Evolutionary conservation across 2,329 filamentous ascomycete genomes (phyloP), one percentile per base, ranked within the genome.

Genomic region (Colletotrichum sublineola): DNA sequence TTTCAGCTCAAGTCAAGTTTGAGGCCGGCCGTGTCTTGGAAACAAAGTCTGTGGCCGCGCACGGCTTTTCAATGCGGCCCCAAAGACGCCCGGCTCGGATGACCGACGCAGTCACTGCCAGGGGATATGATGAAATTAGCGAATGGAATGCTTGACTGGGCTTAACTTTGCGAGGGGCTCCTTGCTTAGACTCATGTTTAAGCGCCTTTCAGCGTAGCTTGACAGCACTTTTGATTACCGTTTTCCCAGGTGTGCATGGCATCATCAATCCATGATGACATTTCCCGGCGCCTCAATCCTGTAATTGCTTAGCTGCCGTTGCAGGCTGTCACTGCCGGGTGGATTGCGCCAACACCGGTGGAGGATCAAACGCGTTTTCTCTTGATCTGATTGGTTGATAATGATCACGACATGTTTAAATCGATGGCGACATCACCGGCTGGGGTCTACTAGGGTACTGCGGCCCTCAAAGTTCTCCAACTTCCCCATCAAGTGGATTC

Each of bases 211-310:
- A 5, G 40, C 20, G 5, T 18, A 61, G 38, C 11, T 29, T 33
- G 29, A 56, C 36, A 36, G 31, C 36, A 4, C 12, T 15, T 50
- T 60, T 9, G 38, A 20, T 29, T 64, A 53, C 46, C 60, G 46
- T 64, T 33, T 64, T 38, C 44, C 40, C 55, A 38, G 69, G 69
- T 29, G 5, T 36, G 24, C 29, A 72, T 72, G 65, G 69, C 69
- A 72, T 72, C 69, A 72, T 72, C 60, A 24, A 20, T 72, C 65
- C 53, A 72, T 72, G 69, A 72, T 72, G 69, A 61, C 69, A 64
- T 68, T 64, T 24, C 29, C 66, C 60, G 24, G 66, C 9, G 38
- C n/a, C 58, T 60, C 53, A 60, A 68, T 55, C 69, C 69, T 48
- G 18, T 68, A 48, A 56, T 56, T 48, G 48, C 53, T 20, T 61